Evolutionary conservation across 768 basidiomycete species (phyloP), one percentile per base, ranked within the genome.

Genomic region (Pleurotus sapidus): DNA sequence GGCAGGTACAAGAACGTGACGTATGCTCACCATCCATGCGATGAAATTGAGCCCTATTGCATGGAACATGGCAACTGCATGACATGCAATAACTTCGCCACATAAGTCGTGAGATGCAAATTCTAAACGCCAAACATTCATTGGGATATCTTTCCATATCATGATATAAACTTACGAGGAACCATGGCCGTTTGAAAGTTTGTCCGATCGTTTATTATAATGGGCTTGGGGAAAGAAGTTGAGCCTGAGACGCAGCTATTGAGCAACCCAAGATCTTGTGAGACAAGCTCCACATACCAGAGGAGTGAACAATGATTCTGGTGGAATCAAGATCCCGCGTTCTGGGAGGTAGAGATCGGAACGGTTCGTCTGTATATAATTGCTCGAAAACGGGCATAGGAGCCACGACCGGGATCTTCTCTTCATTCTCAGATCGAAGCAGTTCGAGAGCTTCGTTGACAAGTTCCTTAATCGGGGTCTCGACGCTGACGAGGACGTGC

Each of bases 401-500:
- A 25, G 40, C 34, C 23, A 61, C 49, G 14, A 34, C 49, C 4
- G 60, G 60, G 8, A 9, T 38, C 11, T 24, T 23, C 14, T 43
- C 25, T 18, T 45, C 47, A 20, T 56, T 56, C 34, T 46, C 18
- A 15, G 37, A 30, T 38, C 12, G 23, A n/a, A 56, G 40, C 25
- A 30, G n/a, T 9, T 40, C n/a, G 12, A 56, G 17, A 11, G 55
- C 37, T 30, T 56, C 55, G 18, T 47, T 23, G 27, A 56, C 62
- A 15, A 71, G 56, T 5, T 57, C 59, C 27, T 60, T 57, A 57
- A 65, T 65, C 2, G 62, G 40, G 4, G 49, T 8, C 46, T 68
- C 70, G 9, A 47, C 46, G 25, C 63, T 65, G 42, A 71, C 60
- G 46, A 69, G 60, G 12, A 72, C 18, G 40, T 69, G 66, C 0